These are phyloP conservation scores for Candida pseudoglaebosa DNA, from an alignment of 805 yeast species.

Conservation along the genomic window DNA sequence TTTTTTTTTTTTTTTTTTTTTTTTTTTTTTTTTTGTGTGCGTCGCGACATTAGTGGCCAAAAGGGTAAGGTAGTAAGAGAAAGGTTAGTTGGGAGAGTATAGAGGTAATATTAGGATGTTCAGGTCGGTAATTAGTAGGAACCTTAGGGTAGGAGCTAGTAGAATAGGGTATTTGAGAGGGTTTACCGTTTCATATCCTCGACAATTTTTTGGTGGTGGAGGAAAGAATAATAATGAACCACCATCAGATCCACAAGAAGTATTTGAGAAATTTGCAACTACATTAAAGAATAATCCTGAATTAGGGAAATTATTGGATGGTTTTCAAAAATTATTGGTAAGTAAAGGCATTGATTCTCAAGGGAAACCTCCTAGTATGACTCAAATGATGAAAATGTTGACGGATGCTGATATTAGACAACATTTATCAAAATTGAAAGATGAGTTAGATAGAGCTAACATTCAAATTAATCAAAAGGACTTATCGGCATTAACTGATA, in stretches of 20 bases:
- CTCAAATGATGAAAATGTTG: constrained; percentile 33
- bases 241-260: constrained; percentile 9
- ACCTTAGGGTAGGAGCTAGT: constrained; percentile 1
- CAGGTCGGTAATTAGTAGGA: neutral
- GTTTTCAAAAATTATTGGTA: constrained; percentile 27
- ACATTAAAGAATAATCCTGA: constrained; percentile 25
- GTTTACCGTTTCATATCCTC: neutral
- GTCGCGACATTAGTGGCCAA: neutral
- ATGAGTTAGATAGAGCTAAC: constrained; percentile 28
- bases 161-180: constrained; percentile 7
- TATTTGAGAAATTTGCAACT: constrained; percentile 13
- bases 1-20: too few species aligned
- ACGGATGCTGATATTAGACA: constrained; percentile 34
- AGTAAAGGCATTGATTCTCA: constrained; percentile 30
- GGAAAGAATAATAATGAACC: constrained; percentile 2
- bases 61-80: neutral
- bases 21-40: too few species aligned
- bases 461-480: constrained; percentile 31
- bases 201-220: constrained; percentile 6
- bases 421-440: constrained; percentile 23
- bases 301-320: constrained; percentile 22
- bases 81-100: neutral
- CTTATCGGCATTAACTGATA: constrained; percentile 20
- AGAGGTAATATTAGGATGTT: neutral
- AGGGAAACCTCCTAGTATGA: constrained; percentile 30